Evolutionary conservation across 495 filamentous ascomycete species (phyloP), one percentile per base, ranked within the genome.

Genomic region (Penicillium pancosmium): DNA sequence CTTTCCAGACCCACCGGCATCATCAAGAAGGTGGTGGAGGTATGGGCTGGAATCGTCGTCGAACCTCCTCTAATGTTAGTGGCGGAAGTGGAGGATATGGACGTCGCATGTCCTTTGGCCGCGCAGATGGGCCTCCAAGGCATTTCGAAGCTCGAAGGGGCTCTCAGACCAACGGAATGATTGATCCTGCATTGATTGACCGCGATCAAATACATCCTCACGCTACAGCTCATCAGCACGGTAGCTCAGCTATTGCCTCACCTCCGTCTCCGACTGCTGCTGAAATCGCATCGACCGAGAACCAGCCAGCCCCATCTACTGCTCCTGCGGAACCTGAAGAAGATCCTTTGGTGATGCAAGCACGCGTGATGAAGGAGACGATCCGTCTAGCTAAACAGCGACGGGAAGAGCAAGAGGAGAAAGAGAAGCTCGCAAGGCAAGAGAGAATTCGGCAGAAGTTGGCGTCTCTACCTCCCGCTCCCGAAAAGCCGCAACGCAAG

Each of bases 61-160:
- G 95, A 47, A 88, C 89, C 51, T 97, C 93, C n/a, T 97, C 93
- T 2, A 97, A 92, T 67, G 89, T 96, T 31, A 97, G 93, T 69
- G 93, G 92, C 33, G 91, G 91, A 56, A 97, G 92, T 72, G 90
- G 89, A 44, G 82, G 80, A 48, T 84, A 84, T 66, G 82, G 80
- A 54, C 79, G 84, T 57, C 78, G 84, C 18, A 80, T 79, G 73
- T 88, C 85, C 8, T 76, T 84, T 59, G 74, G 79, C 50, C 76
- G 75, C 36, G 65, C 70, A 40, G 84, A 86, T 56, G 57, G 71
- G 11, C 70, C 74, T n/a, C 71, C 76, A 50, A 69, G 78, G 63
- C 65, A 73, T 23, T 73, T 79, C 55, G 81, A 84, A 33, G 67
- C 40, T 36, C 66, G 82, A 57, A 67, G 82, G 56, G 75, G 70